Percentiles rank a stretch among this genome's conserved stretches.
phyloP scores from a whole-genome alignment of 345 rosid genomes.

The Linum usitatissimum region DNA sequence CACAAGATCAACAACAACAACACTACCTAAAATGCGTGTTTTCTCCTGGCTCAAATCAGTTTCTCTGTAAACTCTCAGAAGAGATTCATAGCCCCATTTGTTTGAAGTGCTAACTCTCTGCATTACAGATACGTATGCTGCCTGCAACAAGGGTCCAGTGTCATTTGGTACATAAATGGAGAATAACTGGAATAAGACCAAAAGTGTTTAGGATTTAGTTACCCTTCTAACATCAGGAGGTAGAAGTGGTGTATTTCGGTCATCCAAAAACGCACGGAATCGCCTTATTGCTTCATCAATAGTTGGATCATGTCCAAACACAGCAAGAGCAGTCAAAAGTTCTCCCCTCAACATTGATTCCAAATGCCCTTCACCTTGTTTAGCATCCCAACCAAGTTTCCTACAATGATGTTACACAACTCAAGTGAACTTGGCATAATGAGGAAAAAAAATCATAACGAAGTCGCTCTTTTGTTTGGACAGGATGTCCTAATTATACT shows the following conservation, averaged over 20 bases:
- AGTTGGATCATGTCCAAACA: constrained; percentile 59
- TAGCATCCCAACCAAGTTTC: constrained; percentile 94
- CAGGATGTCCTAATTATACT: background rate
- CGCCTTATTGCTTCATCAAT: constrained; percentile 56
- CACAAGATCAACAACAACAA: background rate
- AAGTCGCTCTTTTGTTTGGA: background rate
- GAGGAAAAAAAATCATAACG: background rate
- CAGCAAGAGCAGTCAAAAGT: constrained; percentile 70
- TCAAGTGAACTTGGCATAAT: background rate
- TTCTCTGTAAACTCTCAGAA: constrained; percentile 74
- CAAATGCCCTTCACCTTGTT: constrained; percentile 79
- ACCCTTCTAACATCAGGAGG: constrained; percentile 91
- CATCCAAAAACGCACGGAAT: constrained; percentile 60
- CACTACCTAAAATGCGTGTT: constrained; percentile 68
- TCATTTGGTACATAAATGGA: background rate
- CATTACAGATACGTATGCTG: constrained; percentile 86
- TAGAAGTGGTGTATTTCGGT: constrained; percentile 70
- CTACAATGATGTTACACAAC: constrained; percentile 8
- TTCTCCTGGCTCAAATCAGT: constrained; percentile 92
- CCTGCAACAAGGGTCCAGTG: constrained; percentile 38
- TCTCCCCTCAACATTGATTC: constrained; percentile 95
- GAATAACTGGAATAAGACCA: background rate
- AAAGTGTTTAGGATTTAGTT: background rate
- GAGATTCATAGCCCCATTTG: constrained; percentile 65
- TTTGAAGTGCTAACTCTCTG: constrained; percentile 51